A percentile compares a stretch with the other conserved stretches of the same genome.
These are phyloP conservation scores for Monosporascus cannonballus DNA, from an alignment of 2,329 filamentous ascomycete genomes.

Conservation along the genomic window DNA sequence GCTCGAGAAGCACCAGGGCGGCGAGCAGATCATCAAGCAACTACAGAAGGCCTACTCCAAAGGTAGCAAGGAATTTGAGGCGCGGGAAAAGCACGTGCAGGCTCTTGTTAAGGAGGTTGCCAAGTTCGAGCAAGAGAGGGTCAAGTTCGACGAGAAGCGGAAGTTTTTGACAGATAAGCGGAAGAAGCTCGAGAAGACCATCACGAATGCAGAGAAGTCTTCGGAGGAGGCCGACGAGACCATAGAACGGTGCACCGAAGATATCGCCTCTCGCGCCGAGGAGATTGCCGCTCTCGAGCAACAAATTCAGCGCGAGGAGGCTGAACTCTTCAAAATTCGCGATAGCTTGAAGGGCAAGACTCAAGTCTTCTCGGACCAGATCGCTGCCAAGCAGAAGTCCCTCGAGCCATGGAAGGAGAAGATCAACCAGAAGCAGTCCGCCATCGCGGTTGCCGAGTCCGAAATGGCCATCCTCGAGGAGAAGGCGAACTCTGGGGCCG, in stretches of 20 bases:
- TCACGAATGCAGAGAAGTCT: constrained; percentile 68
- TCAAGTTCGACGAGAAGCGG: constrained; percentile 96
- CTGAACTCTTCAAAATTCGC: constrained; percentile 74
- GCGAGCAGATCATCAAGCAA: constrained; percentile 82
- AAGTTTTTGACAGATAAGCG: constrained; percentile 89
- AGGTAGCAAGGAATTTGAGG: constrained; percentile 76
- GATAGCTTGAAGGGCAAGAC: constrained; percentile 92
- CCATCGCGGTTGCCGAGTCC: constrained; percentile 89
- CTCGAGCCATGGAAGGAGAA: constrained; percentile 96
- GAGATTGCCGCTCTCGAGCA: constrained; percentile 73
- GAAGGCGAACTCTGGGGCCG: constrained; percentile 79
- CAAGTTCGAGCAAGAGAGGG: constrained; percentile 90
- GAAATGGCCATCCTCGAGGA: constrained; percentile 89
- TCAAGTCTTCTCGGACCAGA: constrained; percentile 87
- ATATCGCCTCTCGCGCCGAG: constrained; percentile 69
- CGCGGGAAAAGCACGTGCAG: constrained; percentile 76
- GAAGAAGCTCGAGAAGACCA: constrained; percentile 89
- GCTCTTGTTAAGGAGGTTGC: constrained; percentile 77
- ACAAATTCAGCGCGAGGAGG: constrained; percentile 71
- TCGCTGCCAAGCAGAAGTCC: constrained; percentile 85
- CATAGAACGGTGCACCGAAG: constrained; percentile 69
- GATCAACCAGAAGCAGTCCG: constrained; percentile 92
- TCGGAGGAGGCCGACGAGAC: constrained; percentile 69
- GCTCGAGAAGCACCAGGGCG: constrained; percentile 85
- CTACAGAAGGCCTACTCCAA: constrained; percentile 79